A percentile compares a stretch with the other conserved stretches of the same genome.
These are phyloP conservation scores for Neonectria neomacrospora DNA, from an alignment of 2,329 filamentous ascomycete species.

Conservation along the genomic window DNA sequence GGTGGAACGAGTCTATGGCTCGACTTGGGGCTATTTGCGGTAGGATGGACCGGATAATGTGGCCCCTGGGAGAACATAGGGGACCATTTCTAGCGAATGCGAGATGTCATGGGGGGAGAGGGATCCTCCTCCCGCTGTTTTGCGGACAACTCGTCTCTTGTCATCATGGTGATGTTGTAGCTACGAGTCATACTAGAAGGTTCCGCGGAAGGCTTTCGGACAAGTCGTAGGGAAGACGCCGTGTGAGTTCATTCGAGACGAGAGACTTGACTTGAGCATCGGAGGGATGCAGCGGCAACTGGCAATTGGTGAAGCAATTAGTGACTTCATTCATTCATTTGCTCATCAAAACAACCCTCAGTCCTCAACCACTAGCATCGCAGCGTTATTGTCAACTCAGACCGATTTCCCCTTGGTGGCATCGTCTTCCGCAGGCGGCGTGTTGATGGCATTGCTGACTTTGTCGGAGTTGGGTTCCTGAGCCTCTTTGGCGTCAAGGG, in stretches of 20 bases:
- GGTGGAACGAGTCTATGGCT: conserved; percentile 6
- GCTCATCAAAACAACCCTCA: not conserved
- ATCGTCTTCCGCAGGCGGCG: conserved; percentile 6
- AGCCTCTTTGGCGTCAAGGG: conserved; percentile 51
- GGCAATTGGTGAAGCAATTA: not conserved
- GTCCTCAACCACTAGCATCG: not conserved
- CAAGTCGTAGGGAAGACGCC: not conserved
- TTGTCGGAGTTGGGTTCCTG: conserved; percentile 15
- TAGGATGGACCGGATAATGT: conserved; percentile 2
- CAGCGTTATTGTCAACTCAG: not conserved
- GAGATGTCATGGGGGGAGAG: conserved; percentile 2
- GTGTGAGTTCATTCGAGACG: not conserved
- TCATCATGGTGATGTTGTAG: not conserved
- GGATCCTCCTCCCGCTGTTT: not conserved
- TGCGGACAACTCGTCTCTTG: not conserved
- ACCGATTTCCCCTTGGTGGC: conserved; percentile 14
- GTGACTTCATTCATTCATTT: not conserved
- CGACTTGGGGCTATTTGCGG: conserved; percentile 7
- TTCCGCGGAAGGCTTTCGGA: not conserved
- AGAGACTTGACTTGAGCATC: not conserved
- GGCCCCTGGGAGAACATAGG: conserved; percentile 5
- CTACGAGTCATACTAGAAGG: not conserved
- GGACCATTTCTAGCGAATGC: conserved; percentile 8
- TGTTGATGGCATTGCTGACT: conserved; percentile 4
- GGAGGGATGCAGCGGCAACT: not conserved